phyloP scores from a whole-genome alignment of 768 basidiomycete species.

The Rhizopogon vesiculosus region DNA sequence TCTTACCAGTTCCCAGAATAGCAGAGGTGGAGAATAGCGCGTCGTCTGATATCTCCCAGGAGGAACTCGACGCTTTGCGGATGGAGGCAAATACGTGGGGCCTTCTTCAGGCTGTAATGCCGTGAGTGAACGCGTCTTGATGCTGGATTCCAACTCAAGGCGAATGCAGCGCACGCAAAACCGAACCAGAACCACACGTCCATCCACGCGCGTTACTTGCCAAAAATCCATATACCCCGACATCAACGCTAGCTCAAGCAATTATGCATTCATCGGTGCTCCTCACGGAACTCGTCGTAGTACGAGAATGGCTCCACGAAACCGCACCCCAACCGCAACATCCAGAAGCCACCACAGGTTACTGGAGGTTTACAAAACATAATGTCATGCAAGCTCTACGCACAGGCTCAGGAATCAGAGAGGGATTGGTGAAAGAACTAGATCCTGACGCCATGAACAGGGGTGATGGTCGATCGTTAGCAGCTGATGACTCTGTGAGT shows the following conservation, averaged over 20 bases:
- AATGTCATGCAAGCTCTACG: conserved; percentile 60
- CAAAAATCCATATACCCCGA: conserved; percentile 80
- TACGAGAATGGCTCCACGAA: conserved; percentile 88
- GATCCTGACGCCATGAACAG: conserved; percentile 78
- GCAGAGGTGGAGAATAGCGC: conserved; percentile 43
- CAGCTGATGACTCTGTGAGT: conserved; percentile 75
- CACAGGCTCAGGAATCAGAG: conserved; percentile 40
- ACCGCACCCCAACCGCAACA: conserved; percentile 55
- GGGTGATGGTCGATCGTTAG: conserved; percentile 54
- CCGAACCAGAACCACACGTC: conserved; percentile 40
- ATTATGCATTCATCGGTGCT: conserved; percentile 64
- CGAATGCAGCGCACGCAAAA: conserved; percentile 59
- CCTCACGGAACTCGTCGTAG: conserved; percentile 71
- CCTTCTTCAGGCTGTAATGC: conserved; percentile 71
- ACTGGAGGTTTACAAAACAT: conserved; percentile 81
- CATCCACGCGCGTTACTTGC: conserved; percentile 53
- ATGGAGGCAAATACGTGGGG: conserved; percentile 84
- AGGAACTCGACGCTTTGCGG: conserved; percentile 58
- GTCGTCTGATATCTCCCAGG: conserved; percentile 33
- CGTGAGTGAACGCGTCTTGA: conserved; percentile 40
- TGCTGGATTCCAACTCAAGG: background rate
- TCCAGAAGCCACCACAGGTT: conserved; percentile 75
- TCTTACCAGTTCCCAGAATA: conserved; percentile 33
- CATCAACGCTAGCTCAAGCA: conserved; percentile 67
- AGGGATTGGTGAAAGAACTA: conserved; percentile 58